Conservation (phyloP, 345 rosid genomes). For the Syzygium jambos region DNA sequence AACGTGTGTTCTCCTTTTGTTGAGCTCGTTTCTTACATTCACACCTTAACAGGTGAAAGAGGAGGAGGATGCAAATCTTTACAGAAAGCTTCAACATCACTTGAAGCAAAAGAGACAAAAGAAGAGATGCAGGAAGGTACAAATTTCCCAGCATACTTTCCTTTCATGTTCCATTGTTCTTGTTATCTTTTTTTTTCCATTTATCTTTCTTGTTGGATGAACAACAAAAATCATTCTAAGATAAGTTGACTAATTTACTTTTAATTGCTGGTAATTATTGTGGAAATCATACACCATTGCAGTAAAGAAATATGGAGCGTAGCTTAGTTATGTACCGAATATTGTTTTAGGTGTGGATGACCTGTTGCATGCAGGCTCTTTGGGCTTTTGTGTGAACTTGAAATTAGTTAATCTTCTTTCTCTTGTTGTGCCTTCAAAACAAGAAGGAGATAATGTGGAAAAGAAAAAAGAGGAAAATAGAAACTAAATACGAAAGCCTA, state of each 20-base stretch:
- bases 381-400: not conserved
- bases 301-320: not conserved
- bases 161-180: not conserved
- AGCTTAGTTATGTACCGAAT: not conserved
- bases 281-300: not conserved
- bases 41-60: slow-evolving; percentile 68
- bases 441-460: not conserved
- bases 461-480: not conserved
- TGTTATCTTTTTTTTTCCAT: not conserved
- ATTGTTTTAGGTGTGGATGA: not conserved
- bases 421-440: not conserved
- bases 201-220: not conserved
- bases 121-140: slow-evolving; percentile 54
- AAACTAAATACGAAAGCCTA: not conserved
- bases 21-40: not conserved
- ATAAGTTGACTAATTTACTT: not conserved
- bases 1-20: not conserved
- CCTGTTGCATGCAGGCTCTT: not conserved
- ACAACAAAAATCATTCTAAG: not conserved
- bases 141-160: not conserved
- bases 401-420: not conserved
- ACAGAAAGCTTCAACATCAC: slow-evolving; percentile 65
- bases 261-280: not conserved
- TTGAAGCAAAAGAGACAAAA: slow-evolving; percentile 56
- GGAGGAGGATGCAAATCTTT: slow-evolving; percentile 83